Base-by-base conservation (phyloP, 345 rosid genomes). In the Hevea brasiliensis region DNA sequence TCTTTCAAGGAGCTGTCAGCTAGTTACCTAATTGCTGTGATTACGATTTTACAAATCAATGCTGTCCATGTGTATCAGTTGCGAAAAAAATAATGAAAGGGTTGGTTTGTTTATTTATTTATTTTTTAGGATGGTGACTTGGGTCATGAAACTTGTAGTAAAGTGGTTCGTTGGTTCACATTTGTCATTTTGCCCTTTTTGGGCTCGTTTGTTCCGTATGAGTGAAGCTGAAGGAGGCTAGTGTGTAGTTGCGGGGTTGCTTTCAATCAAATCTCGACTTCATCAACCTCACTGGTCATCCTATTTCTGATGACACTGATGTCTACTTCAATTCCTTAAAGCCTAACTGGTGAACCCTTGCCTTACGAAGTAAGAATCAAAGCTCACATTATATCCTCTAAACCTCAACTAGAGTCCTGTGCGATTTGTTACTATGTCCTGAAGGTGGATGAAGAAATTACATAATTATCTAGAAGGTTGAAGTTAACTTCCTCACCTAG, bases 21-120 rank as follows among this genome's bases (percentile, higher is more conserved):
- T 62, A 57, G 74, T 53, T 64, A 74, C 86, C 87, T 79, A 79
- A 77, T 80, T 79, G 73, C 41, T 57, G 55, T 32, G 55, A 82
- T 62, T 71, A 77, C 79, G 61, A 54, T 18, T 82, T 75, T 21
- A 41, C 74, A 29, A 71, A 64, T 51, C 72, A 70, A 56, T 67
- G 65, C 20, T 66, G 81, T 14, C 61, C 29, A 69, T 45, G 65
- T 67, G 66, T 61, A 47, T 63, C 18, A 55, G 17, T 8, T 48
- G 21, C 32, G 13, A 29, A 55, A 8, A 32, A 41, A 45, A 10
- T 20, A 37, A 15, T 5, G 50, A 37, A 10, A 18, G n/a, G 21
- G n/a, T 44, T 3, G 58, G 24, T 26, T 8, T 75, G 47, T 26
- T 6, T 76, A 62, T 42, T 56, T 21, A 61, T 69, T 63, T 50